Base-by-base conservation (phyloP, 2,329 filamentous ascomycete genomes). In the Bisporella sp. region DNA sequence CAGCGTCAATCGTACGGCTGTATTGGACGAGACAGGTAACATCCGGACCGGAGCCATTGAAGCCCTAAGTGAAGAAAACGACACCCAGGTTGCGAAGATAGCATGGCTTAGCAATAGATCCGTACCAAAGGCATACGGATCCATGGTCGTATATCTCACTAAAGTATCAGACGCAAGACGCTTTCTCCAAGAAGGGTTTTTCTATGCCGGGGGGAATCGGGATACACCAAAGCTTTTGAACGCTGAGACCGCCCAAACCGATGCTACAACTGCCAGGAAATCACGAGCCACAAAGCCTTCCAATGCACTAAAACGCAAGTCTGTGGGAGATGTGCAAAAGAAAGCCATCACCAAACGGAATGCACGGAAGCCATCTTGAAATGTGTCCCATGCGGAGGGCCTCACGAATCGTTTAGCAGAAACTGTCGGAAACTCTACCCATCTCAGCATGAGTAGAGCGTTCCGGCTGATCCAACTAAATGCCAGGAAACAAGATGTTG, bases 251-350 rank as follows among this genome's bases (percentile, higher is more conserved):
- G 54, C 49, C 48, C 53, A 65, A 53, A 48, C n/a, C n/a, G n/a
- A n/a, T n/a, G n/a, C n/a, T n/a, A n/a, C n/a, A n/a, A n/a, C n/a
- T n/a, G n/a, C n/a, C n/a, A n/a, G n/a, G n/a, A 63, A 49, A 58
- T 64, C 39, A 51, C 40, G 7, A 21, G 56, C n/a, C 52, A 64
- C 41, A 65, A 64, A 47, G 60, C 57, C 11, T 61, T 57, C 49
- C 46, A 63, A 41, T 67, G 55, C 46, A 58, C 54, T 33, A 65
- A 64, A 7, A 43, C 53, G 9, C 54, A 59, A 45, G 41, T 53
- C 3, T 62, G 55, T 49, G 49, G 28, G n/a, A 54, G 42, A 37
- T 54, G 49, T 31, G 48, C 52, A 31, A 41, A 49, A 43, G 41
- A 46, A n/a, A 57, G 55, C 4, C 57, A 64, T 43, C 54, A 56